A percentile compares a stretch with the other conserved stretches of the same genome.
Conservation (phyloP, 2,329 filamentous ascomycete species). For the Setomelanomma holmii region DNA sequence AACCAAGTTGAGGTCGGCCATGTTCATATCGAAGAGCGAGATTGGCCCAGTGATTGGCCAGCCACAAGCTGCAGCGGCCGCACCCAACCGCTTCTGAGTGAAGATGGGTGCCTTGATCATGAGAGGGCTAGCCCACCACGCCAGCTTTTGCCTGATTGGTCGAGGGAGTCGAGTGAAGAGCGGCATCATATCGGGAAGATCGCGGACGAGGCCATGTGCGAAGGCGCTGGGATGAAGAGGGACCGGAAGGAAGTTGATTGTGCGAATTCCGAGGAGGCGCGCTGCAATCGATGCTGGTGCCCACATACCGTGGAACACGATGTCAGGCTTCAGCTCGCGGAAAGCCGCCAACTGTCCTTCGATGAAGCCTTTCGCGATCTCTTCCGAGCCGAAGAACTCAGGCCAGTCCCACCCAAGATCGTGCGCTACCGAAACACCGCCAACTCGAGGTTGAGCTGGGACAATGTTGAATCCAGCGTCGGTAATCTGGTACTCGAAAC, state of each 20-base stretch:
- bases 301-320: slow-evolving; percentile 46
- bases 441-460: slow-evolving; percentile 37
- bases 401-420: slow-evolving; percentile 45
- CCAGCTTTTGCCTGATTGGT: slow-evolving; percentile 33
- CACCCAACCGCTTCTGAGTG: slow-evolving; percentile 39
- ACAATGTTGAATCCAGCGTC: slow-evolving; percentile 43
- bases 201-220: slow-evolving; percentile 38
- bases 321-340: slow-evolving; percentile 36
- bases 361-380: slow-evolving; percentile 41
- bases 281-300: slow-evolving; percentile 41
- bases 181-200: slow-evolving; percentile 43
- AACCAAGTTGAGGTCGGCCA: slow-evolving; percentile 44
- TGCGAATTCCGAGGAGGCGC: slow-evolving; percentile 37
- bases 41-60: slow-evolving; percentile 40
- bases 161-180: slow-evolving; percentile 40
- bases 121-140: slow-evolving; percentile 33
- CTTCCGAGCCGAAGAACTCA: slow-evolving; percentile 42
- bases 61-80: slow-evolving; percentile 34
- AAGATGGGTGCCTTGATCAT: slow-evolving; percentile 44
- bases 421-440: slow-evolving; percentile 40
- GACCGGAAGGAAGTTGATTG: slow-evolving; percentile 42
- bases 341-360: slow-evolving; percentile 41
- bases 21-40: slow-evolving; percentile 44
- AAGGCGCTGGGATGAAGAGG: slow-evolving; percentile 37
- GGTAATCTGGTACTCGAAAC: slow-evolving; percentile 41